Evolutionary conservation across 768 basidiomycete genomes (phyloP).

Genomic region (Pulveroboletus ravenelii): DNA sequence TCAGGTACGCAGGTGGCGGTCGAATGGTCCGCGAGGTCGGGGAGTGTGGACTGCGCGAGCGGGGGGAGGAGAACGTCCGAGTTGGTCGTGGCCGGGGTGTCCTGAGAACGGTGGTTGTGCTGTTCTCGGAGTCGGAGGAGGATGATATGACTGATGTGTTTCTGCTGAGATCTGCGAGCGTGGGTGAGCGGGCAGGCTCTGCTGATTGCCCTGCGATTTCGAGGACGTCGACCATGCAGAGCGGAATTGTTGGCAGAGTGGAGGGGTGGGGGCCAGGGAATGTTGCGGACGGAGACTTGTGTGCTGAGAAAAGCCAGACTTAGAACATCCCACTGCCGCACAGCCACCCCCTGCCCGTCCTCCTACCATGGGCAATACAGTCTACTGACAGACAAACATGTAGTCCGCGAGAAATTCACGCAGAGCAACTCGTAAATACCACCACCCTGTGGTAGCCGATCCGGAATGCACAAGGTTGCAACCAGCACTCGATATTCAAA

Average conservation of each 20-base stretch:
- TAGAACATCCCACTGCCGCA: conserved; percentile 11
- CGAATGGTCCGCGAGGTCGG: conserved; percentile 33
- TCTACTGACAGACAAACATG: too few species aligned
- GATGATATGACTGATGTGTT: conserved; percentile 75
- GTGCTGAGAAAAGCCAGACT: conserved; percentile 15
- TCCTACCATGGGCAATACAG: too few species aligned
- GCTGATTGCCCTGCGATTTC: neutral
- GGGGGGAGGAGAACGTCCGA: conserved; percentile 61
- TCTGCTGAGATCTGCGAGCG: conserved; percentile 64
- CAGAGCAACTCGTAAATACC: too few species aligned
- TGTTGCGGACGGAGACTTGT: neutral
- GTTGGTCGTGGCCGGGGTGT: conserved; percentile 50
- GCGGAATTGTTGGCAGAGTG: neutral
- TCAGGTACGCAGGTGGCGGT: conserved; percentile 52
- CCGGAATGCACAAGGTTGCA: too few species aligned
- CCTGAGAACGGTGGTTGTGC: conserved; percentile 35
- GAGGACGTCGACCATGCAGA: conserved; percentile 8
- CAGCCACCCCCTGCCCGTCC: conserved; percentile 23
- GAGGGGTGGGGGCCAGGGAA: neutral
- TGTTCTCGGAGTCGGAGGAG: conserved; percentile 52
- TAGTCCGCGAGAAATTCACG: too few species aligned
- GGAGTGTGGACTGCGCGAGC: conserved; percentile 49
- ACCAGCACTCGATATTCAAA: too few species aligned
- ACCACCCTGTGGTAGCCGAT: too few species aligned
- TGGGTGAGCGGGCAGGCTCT: conserved; percentile 28